These are phyloP conservation scores for Debaryomyces sp. DNA, from an alignment of 1,139 yeast genomes.

Conservation along the genomic window DNA sequence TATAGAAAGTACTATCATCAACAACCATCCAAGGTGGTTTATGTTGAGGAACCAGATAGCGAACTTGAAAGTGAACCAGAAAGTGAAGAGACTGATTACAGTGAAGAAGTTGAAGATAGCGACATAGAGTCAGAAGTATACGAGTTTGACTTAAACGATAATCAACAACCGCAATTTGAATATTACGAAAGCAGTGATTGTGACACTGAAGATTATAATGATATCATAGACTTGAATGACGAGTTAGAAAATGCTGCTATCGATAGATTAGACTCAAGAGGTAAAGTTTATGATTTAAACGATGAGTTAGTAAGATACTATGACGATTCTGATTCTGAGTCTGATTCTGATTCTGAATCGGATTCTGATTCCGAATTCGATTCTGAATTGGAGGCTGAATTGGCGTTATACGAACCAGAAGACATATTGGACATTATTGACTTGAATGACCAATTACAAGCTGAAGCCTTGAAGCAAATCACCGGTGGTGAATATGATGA, in stretches of 20 bases:
- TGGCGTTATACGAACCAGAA: constrained; percentile 28
- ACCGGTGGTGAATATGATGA: constrained; percentile 11
- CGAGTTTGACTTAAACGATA: constrained; percentile 26
- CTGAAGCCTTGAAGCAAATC: constrained; percentile 28
- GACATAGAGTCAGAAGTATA: constrained; percentile 24
- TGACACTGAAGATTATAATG: constrained; percentile 13
- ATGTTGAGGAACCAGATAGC: constrained; percentile 45
- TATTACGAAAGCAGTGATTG: constrained; percentile 11
- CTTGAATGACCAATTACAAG: constrained; percentile 40
- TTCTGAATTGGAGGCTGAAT: constrained; percentile 17
- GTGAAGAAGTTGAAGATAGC: constrained; percentile 16
- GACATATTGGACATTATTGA: constrained; percentile 38
- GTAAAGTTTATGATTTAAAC: constrained; percentile 41
- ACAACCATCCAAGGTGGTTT: constrained; percentile 38
- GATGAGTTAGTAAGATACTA: constrained; percentile 44
- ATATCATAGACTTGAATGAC: constrained; percentile 39
- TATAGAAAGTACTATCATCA: constrained; percentile 39
- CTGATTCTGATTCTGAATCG: constrained; percentile 2
- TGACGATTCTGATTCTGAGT: constrained; percentile 19
- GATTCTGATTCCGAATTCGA: constrained; percentile 4
- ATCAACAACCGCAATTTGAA: constrained; percentile 11
- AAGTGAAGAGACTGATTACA: constrained; percentile 4
- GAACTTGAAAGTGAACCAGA: constrained; percentile 31
- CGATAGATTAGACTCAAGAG: constrained; percentile 38
- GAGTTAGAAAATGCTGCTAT: constrained; percentile 39